Conservation (phyloP, 2,329 filamentous ascomycete genomes). For the Aureobasidium subglaciale region DNA sequence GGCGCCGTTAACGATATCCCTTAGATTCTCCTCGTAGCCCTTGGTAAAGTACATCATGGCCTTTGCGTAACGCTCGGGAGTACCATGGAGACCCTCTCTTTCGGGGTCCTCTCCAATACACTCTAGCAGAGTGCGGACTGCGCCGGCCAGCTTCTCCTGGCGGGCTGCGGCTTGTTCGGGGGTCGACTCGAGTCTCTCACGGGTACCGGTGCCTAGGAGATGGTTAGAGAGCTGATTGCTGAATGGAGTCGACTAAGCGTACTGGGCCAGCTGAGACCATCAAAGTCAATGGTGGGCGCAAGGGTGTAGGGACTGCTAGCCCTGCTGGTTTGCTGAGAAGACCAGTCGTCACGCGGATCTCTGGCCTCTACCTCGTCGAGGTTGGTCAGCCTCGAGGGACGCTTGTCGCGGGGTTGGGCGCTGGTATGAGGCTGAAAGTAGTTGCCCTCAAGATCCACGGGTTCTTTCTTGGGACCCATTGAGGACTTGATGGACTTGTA, state of each 20-base stretch:
- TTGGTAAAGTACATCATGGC: constrained; percentile 94
- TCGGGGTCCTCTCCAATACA: constrained; percentile 61
- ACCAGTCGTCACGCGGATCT: constrained; percentile 48
- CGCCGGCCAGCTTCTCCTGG: constrained; percentile 54
- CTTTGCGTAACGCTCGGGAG: constrained; percentile 83
- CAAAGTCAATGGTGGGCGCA: constrained; percentile 47
- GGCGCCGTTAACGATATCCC: constrained; percentile 84
- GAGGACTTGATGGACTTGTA: constrained; percentile 54
- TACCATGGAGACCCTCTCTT: constrained; percentile 55
- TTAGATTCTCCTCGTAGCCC: constrained; percentile 91
- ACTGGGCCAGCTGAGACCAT: constrained; percentile 51
- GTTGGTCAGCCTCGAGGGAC: constrained; percentile 19
- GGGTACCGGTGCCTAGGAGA: constrained; percentile 53
- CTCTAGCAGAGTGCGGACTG: constrained; percentile 57
- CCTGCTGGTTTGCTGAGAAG: constrained; percentile 45
- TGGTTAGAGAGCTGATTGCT: constrained; percentile 7
- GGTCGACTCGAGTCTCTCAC: constrained; percentile 52
- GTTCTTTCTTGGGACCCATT: constrained; percentile 42
- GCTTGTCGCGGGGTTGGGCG: constrained; percentile 13
- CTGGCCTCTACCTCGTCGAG: constrained; percentile 45
- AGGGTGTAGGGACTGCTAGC: constrained; percentile 42
- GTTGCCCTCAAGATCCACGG: constrained; percentile 36
- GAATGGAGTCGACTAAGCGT: constrained; percentile 20
- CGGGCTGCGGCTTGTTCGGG: constrained; percentile 52
- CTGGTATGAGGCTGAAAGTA: constrained; percentile 8